Conservation (phyloP, 768 basidiomycete species). For the Rhizopogon vesiculosus region DNA sequence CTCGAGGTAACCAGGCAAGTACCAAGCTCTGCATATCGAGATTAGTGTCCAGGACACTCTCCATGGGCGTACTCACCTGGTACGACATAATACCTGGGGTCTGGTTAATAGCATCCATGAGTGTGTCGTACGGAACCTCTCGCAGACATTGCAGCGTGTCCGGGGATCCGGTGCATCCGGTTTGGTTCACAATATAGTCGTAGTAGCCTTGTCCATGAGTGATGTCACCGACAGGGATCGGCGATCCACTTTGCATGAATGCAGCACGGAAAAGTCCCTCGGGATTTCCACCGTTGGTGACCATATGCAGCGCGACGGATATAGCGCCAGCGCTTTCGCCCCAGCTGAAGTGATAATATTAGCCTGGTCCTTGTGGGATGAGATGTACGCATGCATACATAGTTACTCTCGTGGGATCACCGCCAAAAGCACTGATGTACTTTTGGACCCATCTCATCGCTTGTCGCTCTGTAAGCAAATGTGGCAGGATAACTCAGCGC, state of each 20-base stretch:
- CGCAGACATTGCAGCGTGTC: slow-evolving; percentile 41
- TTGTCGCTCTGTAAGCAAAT: slow-evolving; percentile 38
- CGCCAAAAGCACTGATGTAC: slow-evolving; percentile 60
- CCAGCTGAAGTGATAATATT: slow-evolving; percentile 35
- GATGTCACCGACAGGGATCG: slow-evolving; percentile 39
- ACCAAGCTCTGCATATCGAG: slow-evolving; percentile 31
- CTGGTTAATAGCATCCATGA: slow-evolving; percentile 36
- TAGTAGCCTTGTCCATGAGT: slow-evolving; percentile 40
- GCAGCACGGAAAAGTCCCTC: slow-evolving; percentile 44
- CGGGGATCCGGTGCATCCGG: slow-evolving; percentile 33
- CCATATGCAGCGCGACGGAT: slow-evolving; percentile 46
- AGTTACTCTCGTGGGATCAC: slow-evolving; percentile 57
- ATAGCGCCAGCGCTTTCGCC: slow-evolving; percentile 59
- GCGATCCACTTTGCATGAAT: slow-evolving; percentile 48
- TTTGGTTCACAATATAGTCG: slow-evolving; percentile 35
- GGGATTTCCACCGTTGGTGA: slow-evolving; percentile 39
- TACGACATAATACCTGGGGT: slow-evolving; percentile 36
- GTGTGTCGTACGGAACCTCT: slow-evolving; percentile 27
- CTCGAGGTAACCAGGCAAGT: slow-evolving; percentile 44
- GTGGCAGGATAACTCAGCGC: background rate
- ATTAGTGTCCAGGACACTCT: background rate
- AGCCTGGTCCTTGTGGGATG: background rate
- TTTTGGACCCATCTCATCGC: slow-evolving; percentile 64
- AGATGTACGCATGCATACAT: slow-evolving; percentile 32
- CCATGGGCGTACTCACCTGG: slow-evolving; percentile 25